phyloP scores from a whole-genome alignment of 169 alveolate species.

The Eimeria praecox region DNA sequence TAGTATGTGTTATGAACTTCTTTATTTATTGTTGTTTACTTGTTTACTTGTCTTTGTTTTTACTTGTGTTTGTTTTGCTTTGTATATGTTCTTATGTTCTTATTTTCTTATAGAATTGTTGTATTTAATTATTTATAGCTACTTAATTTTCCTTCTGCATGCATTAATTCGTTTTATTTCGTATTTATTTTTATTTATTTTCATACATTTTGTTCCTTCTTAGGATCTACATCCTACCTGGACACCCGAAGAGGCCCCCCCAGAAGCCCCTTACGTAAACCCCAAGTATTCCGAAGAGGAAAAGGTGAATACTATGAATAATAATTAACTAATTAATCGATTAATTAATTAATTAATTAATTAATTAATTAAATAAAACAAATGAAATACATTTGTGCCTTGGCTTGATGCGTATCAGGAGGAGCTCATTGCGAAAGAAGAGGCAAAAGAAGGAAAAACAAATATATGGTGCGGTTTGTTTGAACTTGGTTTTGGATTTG shows the following conservation, averaged over 20 bases:
- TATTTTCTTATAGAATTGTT: too few species aligned
- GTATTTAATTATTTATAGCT: too few species aligned
- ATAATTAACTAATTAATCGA: background rate
- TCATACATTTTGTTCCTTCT: too few species aligned
- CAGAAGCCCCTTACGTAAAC: background rate
- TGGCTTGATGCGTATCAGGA: background rate
- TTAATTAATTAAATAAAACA: background rate
- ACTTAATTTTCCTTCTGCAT: too few species aligned
- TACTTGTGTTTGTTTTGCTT: background rate
- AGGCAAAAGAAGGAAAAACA: constrained; percentile 29
- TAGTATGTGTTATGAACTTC: background rate
- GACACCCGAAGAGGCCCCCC: background rate
- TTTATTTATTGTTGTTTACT: background rate
- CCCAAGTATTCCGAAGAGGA: constrained; percentile 15
- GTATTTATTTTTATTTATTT: background rate
- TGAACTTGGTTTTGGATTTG: background rate
- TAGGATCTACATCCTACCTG: constrained; percentile 28
- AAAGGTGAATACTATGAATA: background rate
- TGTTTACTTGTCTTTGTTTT: background rate
- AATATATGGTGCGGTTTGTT: background rate
- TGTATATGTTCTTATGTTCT: background rate
- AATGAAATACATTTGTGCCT: background rate
- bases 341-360: background rate
- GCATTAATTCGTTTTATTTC: too few species aligned
- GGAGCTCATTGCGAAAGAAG: background rate